Percentiles rank a stretch among this genome's conserved stretches.
These are phyloP conservation scores for Aspergillus quadricinctus DNA, from an alignment of 2,329 filamentous ascomycete species.

Conservation along the genomic window DNA sequence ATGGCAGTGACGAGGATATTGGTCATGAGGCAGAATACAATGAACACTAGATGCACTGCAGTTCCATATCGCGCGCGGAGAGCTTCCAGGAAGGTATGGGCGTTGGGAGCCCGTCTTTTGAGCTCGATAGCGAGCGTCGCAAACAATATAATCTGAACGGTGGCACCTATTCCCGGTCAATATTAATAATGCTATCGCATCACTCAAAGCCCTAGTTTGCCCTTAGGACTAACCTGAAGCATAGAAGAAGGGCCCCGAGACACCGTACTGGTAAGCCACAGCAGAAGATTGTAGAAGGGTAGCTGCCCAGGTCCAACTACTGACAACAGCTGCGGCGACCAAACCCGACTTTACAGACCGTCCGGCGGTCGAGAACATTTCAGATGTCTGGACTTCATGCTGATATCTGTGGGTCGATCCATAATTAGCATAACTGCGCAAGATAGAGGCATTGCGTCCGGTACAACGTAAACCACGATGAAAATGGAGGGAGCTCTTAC, in stretches of 20 bases:
- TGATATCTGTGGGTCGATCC: slow-evolving; percentile 49
- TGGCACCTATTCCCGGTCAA: slow-evolving; percentile 50
- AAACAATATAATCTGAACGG: slow-evolving; percentile 83
- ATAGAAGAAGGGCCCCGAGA: slow-evolving; percentile 63
- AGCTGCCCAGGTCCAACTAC: slow-evolving; percentile 89
- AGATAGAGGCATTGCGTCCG: background rate
- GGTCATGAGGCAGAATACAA: slow-evolving; percentile 76
- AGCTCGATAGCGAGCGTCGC: slow-evolving; percentile 86
- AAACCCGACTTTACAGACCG: slow-evolving; percentile 84
- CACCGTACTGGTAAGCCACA: slow-evolving; percentile 76
- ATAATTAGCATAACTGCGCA: background rate
- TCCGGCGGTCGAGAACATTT: slow-evolving; percentile 88
- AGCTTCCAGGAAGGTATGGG: slow-evolving; percentile 74
- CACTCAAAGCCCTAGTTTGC: slow-evolving; percentile 24
- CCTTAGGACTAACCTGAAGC: slow-evolving; percentile 51
- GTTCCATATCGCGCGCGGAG: slow-evolving; percentile 76
- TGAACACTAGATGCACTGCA: slow-evolving; percentile 70
- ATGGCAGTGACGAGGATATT: slow-evolving; percentile 86
- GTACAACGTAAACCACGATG: background rate
- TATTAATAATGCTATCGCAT: slow-evolving; percentile 50
- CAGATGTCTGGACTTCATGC: slow-evolving; percentile 75
- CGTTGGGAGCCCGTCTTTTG: slow-evolving; percentile 81
- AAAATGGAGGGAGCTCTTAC: slow-evolving; percentile 25
- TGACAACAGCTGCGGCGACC: slow-evolving; percentile 84
- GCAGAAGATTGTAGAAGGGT: slow-evolving; percentile 73